Evolutionary conservation across 495 filamentous ascomycete species (phyloP).

Genomic region (Annulohypoxylon bovei): DNA sequence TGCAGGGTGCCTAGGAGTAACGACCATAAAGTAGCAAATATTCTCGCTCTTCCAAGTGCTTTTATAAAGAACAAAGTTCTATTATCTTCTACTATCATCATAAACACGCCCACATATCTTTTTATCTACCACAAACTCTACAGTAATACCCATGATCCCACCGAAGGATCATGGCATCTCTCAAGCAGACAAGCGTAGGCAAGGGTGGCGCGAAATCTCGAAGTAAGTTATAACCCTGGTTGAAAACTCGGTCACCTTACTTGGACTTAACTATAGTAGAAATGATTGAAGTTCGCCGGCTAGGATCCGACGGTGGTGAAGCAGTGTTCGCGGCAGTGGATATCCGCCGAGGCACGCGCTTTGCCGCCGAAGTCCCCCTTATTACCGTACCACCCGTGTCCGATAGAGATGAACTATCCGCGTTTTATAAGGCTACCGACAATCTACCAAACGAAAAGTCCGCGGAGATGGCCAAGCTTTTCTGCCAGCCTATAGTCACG

Average conservation of each 20-base stretch:
- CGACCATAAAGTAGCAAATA: background rate
- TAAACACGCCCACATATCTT: background rate
- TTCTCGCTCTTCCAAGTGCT: background rate
- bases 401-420: slow-evolving; percentile 10
- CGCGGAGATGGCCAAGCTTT: slow-evolving; percentile 8
- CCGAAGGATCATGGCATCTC: background rate
- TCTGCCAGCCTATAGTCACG: background rate
- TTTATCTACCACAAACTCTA: background rate
- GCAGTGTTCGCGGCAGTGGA: slow-evolving; percentile 21
- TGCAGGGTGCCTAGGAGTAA: background rate
- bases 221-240: background rate
- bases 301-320: background rate
- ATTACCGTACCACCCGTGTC: slow-evolving; percentile 19
- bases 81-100: background rate
- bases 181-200: background rate
- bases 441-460: background rate
- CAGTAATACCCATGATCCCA: background rate
- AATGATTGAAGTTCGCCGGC: slow-evolving; percentile 24
- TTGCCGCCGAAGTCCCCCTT: slow-evolving; percentile 24
- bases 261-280: background rate
- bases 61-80: background rate
- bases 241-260: background rate
- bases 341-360: slow-evolving; percentile 33
- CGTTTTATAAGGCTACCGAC: slow-evolving; percentile 6
- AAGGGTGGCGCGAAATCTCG: background rate